A percentile compares a stretch with the other conserved stretches of the same genome.
Conservation (phyloP, 1,284 basidiomycete species). For the Trametes sp. region DNA sequence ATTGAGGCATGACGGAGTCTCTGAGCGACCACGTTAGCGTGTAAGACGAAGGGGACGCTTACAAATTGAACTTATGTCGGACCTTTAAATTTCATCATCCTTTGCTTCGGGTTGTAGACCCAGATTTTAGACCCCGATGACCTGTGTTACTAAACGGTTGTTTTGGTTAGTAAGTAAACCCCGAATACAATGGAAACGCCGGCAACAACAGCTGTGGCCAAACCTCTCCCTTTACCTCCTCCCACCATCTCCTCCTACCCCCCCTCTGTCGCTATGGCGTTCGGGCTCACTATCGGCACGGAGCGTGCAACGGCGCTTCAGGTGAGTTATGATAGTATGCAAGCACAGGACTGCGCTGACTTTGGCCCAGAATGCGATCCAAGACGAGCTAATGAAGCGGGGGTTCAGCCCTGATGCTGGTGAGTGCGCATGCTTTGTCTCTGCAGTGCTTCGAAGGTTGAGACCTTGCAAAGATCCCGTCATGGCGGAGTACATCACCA, state of each 20-base stretch:
- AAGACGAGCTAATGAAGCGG: conserved; percentile 80
- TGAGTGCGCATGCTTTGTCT: conserved; percentile 38
- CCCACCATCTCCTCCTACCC: conserved; percentile 11
- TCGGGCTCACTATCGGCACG: conserved; percentile 80
- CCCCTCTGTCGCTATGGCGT: conserved; percentile 56
- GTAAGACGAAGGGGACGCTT: no score
- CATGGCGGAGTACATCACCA: conserved; percentile 91
- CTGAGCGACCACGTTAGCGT: no score
- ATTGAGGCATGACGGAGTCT: no score
- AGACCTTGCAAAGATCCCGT: conserved; percentile 65
- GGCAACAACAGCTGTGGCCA: background rate
- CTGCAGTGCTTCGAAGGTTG: background rate
- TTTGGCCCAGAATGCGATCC: conserved; percentile 70
- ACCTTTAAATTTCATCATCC: no score
- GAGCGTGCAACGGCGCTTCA: conserved; percentile 78
- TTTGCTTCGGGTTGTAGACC: no score
- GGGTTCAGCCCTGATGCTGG: conserved; percentile 82
- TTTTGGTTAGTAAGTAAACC: no score
- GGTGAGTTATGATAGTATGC: conserved; percentile 47
- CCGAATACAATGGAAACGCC: background rate
- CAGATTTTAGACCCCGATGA: no score
- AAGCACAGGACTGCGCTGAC: background rate
- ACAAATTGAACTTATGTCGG: no score
- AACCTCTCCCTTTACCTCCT: conserved; percentile 14
- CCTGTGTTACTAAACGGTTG: no score